Conservation (phyloP, 805 yeast species). For the Starmerella vitae region DNA sequence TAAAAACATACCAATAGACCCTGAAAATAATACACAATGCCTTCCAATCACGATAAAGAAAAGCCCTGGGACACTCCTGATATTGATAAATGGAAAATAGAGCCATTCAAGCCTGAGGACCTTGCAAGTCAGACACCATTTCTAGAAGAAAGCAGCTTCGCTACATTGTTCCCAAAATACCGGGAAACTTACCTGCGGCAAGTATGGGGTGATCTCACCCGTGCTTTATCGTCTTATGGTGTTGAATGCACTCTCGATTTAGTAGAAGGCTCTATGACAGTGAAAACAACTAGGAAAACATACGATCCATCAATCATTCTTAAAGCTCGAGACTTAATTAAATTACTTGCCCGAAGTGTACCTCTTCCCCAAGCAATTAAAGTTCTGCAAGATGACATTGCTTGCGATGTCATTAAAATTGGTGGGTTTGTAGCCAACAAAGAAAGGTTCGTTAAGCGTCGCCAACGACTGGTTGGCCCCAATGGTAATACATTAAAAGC, state of each 20-base stretch:
- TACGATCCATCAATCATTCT: conserved; percentile 87
- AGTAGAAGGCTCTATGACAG: conserved; percentile 96
- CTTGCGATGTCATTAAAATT: conserved; percentile 92
- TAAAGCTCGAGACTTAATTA: conserved; percentile 89
- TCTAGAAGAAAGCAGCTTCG: conserved; percentile 90
- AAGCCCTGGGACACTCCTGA: conserved; percentile 98
- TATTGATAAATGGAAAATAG: conserved; percentile 82
- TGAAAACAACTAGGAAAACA: conserved; percentile 87
- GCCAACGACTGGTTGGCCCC: conserved; percentile 94
- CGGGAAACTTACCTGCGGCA: conserved; percentile 80
- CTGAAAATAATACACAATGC: conserved; percentile 55
- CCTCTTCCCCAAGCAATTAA: conserved; percentile 94
- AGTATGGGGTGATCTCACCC: conserved; percentile 89
- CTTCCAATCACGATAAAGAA: conserved; percentile 82
- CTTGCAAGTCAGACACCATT: conserved; percentile 76
- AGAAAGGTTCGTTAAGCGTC: conserved; percentile 85
- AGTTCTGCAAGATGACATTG: conserved; percentile 78
- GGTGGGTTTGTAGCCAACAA: conserved; percentile 80
- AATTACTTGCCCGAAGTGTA: conserved; percentile 85
- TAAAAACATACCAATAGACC: not conserved
- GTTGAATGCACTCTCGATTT: conserved; percentile 75
- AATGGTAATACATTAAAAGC: conserved; percentile 94
- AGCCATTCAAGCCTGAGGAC: conserved; percentile 81
- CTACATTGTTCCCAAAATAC: conserved; percentile 91
- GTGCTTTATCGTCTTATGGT: conserved; percentile 52